Percentiles rank a stretch among this genome's conserved stretches.
Conservation (phyloP, 2,329 filamentous ascomycete species). For the Neofusicoccum parvum region DNA sequence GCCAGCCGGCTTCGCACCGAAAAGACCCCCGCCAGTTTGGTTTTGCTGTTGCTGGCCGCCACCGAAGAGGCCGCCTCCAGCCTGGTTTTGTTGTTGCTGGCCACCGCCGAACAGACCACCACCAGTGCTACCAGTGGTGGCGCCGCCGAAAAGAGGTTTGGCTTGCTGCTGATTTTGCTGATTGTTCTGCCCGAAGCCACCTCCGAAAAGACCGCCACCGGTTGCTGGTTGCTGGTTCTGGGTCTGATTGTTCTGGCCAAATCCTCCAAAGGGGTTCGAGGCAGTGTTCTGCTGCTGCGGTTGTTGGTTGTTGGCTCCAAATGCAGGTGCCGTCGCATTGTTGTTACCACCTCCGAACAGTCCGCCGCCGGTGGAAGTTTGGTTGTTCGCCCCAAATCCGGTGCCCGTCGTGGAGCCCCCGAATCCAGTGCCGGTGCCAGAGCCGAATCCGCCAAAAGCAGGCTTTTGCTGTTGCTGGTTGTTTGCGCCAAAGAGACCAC, state of each 20-base stretch:
- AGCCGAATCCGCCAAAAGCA: constrained; percentile 27
- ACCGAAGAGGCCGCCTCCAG: constrained; percentile 43
- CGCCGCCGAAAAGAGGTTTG: constrained; percentile 47
- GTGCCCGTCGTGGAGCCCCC: constrained; percentile 32
- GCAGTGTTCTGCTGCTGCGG: constrained; percentile 24
- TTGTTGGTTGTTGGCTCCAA: constrained; percentile 23
- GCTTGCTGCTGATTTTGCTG: constrained; percentile 40
- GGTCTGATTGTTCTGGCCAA: constrained; percentile 27
- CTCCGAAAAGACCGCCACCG: constrained; percentile 47
- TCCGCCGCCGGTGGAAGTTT: constrained; percentile 29
- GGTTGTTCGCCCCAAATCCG: constrained; percentile 35
- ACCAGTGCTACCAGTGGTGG: constrained; percentile 31
- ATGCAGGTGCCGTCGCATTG: constrained; percentile 2
- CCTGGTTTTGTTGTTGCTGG: constrained; percentile 31
- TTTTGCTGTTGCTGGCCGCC: constrained; percentile 34
- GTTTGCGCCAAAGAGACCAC: constrained; percentile 23
- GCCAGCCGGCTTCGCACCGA: constrained; percentile 39
- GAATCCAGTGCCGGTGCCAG: constrained; percentile 27
- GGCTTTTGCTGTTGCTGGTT: constrained; percentile 26
- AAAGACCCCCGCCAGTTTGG: constrained; percentile 37
- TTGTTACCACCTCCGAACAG: constrained; percentile 31
- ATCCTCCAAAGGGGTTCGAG: constrained; percentile 31
- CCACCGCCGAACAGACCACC: constrained; percentile 54
- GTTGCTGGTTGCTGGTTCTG: constrained; percentile 33
- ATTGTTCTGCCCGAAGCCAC: constrained; percentile 40